Conservation (phyloP, 768 basidiomycete species). For the Mycena pura region DNA sequence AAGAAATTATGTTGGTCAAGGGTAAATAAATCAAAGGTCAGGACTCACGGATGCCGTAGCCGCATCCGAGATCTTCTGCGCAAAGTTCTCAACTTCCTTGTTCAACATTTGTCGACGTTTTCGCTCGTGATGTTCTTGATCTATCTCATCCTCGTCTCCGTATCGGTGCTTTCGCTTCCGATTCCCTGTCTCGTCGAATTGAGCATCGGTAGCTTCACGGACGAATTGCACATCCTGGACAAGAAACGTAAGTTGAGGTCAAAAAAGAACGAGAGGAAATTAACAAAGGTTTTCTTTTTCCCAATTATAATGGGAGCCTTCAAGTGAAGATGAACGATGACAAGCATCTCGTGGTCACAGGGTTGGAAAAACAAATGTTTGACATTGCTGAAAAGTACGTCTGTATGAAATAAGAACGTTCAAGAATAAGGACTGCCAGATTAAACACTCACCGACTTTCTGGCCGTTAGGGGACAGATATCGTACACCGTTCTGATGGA, state of each 20-base stretch:
- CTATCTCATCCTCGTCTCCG: slow-evolving; percentile 98
- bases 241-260: not conserved
- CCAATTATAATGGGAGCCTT: slow-evolving; percentile 98
- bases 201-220: slow-evolving; percentile 96
- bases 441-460: slow-evolving; percentile 79
- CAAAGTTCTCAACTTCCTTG: slow-evolving; percentile 93
- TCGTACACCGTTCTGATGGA: slow-evolving; percentile 95
- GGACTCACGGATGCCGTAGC: slow-evolving; percentile 71
- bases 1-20: not conserved
- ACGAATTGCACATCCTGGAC: slow-evolving; percentile 94
- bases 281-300: slow-evolving; percentile 94
- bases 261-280: slow-evolving; percentile 33
- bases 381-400: slow-evolving; percentile 95
- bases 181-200: slow-evolving; percentile 99
- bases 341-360: slow-evolving; percentile 93
- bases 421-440: not conserved
- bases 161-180: slow-evolving; percentile 96
- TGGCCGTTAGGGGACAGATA: slow-evolving; percentile 90
- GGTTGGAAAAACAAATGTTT: slow-evolving; percentile 99
- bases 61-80: slow-evolving; percentile 90
- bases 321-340: slow-evolving; percentile 92
- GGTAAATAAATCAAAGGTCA: not conserved
- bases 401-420: slow-evolving; percentile 46
- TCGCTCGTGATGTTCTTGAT: slow-evolving; percentile 97
- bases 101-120: slow-evolving; percentile 89